Base-by-base conservation (phyloP, 75 land plant species). In the Larix kaempferi region DNA sequence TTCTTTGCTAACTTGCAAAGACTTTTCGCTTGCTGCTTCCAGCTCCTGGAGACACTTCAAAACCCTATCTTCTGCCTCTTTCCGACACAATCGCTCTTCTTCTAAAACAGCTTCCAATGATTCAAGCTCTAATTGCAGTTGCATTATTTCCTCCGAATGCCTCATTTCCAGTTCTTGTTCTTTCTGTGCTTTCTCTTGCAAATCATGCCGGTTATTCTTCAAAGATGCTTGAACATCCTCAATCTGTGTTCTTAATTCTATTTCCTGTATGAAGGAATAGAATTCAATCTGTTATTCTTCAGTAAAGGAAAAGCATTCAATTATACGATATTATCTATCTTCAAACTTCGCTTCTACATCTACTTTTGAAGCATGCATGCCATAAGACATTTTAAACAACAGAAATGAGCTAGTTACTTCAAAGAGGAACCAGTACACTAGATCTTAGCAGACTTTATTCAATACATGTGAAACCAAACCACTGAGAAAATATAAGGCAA, bases 111-210 rank as follows among this genome's bases (percentile, higher is more conserved):
- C 71, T 57, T 91, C 87, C 52, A 91, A 74, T 67, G 94, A 82
- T 75, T 93, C 93, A 74, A 92, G 75, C 88, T 94, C 95, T 71
- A 89, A 74, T 77, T 89, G 90, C 80, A 90, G 84, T 83, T 93
- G 82, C 82, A 89, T 19, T 2, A 88, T 76, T 62, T 85, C 83
- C 61, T 87, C 89, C 56, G 76, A 77, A 76, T 82, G 77, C 55
- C 77, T 82, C 76, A 79, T 27, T 25, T 33, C 74, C 71, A 75
- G 39, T 55, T 79, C 78, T 14, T 83, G 71, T 21, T 80, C 77
- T 56, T 52, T 67, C 21, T 71, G 60, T 74, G 84, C 71, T 55
- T 76, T 67, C 71, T 41, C 54, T 49, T 77, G 76, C 55, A 76
- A 58, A 35, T 82, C 69, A 23, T 76, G 26, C 41, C 52, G 29